Conservation (phyloP, 352 stramenopile genomes). For the Phytophthora rubi region DNA sequence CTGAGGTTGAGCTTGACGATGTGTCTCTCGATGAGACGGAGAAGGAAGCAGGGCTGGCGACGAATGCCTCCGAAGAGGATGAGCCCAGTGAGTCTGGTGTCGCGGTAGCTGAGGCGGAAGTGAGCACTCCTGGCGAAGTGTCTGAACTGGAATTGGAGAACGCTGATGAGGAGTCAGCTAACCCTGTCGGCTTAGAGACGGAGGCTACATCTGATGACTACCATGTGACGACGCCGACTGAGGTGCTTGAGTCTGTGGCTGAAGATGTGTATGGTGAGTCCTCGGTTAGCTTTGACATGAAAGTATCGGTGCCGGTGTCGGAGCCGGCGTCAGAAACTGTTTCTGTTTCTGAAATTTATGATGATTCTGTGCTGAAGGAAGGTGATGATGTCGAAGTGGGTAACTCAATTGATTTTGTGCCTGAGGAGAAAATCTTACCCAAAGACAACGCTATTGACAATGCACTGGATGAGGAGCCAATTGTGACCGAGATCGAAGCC, state of each 20-base stretch:
- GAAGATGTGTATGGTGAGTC: not conserved
- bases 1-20: not conserved
- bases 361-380: no score
- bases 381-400: no score
- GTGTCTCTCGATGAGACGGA: slow-evolving; percentile 1
- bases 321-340: not conserved
- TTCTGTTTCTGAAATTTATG: no score
- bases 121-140: not conserved
- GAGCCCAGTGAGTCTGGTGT: not conserved
- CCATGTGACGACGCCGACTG: not conserved
- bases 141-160: not conserved
- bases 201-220: not conserved
- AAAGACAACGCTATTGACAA: not conserved
- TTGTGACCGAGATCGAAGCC: not conserved
- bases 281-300: not conserved
- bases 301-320: not conserved
- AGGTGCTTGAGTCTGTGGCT: not conserved
- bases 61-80: slow-evolving; percentile 6
- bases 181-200: not conserved
- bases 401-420: no score
- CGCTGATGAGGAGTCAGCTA: slow-evolving; percentile 10
- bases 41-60: not conserved
- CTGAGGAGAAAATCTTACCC: no score
- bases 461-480: not conserved
- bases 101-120: not conserved